Percentiles rank a stretch among this genome's conserved stretches.
Conservation (phyloP, 768 basidiomycete genomes). For the Leccinellum albellum region DNA sequence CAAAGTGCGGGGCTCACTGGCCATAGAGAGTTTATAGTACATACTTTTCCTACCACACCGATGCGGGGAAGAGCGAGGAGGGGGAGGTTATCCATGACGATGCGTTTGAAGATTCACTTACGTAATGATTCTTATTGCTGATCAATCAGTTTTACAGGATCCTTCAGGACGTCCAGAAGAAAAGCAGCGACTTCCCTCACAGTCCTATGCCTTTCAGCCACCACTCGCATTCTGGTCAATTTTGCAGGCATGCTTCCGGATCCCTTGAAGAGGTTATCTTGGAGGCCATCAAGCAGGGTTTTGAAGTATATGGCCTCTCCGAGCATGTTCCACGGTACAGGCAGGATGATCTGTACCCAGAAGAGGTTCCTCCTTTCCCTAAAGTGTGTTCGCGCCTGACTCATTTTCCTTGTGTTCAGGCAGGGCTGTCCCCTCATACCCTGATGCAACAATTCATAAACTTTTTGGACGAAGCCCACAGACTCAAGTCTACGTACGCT, state of each 20-base stretch:
- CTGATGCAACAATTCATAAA: constrained; percentile 63
- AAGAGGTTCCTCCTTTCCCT: constrained; percentile 63
- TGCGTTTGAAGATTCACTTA: constrained; percentile 6
- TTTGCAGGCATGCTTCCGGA: constrained; percentile 87
- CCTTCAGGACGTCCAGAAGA: neutral
- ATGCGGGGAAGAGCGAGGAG: neutral
- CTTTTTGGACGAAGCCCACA: constrained; percentile 78
- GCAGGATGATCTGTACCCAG: constrained; percentile 80
- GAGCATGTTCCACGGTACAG: constrained; percentile 94
- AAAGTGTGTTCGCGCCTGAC: constrained; percentile 2
- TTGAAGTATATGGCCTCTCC: constrained; percentile 79
- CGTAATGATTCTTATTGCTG: constrained; percentile 12
- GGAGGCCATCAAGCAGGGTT: constrained; percentile 76
- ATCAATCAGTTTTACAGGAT: constrained; percentile 2
- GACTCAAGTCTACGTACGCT: constrained; percentile 61
- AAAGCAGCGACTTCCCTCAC: neutral
- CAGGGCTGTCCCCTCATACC: constrained; percentile 45
- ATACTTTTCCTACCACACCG: neutral
- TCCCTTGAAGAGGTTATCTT: constrained; percentile 75
- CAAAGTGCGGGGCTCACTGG: constrained; percentile 22
- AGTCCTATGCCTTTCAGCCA: constrained; percentile 65
- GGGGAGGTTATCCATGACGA: neutral
- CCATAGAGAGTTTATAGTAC: constrained; percentile 1
- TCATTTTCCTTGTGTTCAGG: constrained; percentile 39
- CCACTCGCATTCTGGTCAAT: constrained; percentile 92